Conservation (phyloP, 2,329 filamentous ascomycete genomes). For the Gliomastix tumulicola region DNA sequence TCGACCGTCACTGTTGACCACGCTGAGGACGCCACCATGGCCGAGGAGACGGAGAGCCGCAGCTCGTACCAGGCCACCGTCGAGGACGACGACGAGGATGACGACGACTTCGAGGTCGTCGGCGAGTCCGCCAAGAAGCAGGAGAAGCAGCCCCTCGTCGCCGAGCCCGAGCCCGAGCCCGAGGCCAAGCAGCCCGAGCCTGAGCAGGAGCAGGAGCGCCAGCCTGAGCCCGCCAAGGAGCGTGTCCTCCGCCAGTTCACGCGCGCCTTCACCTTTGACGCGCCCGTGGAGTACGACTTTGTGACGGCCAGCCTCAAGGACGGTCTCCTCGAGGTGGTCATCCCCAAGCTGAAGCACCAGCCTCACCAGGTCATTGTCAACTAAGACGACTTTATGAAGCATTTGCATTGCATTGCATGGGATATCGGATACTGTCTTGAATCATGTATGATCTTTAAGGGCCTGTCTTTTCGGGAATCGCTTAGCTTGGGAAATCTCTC, state of each 20-base stretch:
- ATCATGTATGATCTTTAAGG: too few species aligned
- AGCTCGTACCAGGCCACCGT: neutral
- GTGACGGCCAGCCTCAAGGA: neutral
- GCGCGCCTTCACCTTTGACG: neutral
- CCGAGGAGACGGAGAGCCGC: neutral
- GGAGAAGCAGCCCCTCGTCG: neutral
- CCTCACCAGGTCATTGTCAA: neutral
- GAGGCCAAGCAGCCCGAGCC: neutral
- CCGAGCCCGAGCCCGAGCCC: neutral
- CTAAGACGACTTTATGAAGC: too few species aligned
- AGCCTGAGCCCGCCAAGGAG: neutral
- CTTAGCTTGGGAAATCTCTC: too few species aligned
- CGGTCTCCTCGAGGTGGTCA: neutral
- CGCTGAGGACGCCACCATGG: neutral
- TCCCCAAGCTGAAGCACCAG: neutral
- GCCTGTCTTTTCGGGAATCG: too few species aligned
- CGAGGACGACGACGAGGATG: conserved; percentile 1
- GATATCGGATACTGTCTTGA: too few species aligned
- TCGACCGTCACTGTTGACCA: neutral
- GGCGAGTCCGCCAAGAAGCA: neutral
- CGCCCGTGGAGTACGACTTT: neutral
- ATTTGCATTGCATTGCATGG: too few species aligned
- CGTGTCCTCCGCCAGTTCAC: neutral
- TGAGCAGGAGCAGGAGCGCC: neutral
- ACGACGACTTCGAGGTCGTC: neutral